phyloP scores from a whole-genome alignment of 176 grass and related monocot genomes.

The Chrysopogon serrulatus region DNA sequence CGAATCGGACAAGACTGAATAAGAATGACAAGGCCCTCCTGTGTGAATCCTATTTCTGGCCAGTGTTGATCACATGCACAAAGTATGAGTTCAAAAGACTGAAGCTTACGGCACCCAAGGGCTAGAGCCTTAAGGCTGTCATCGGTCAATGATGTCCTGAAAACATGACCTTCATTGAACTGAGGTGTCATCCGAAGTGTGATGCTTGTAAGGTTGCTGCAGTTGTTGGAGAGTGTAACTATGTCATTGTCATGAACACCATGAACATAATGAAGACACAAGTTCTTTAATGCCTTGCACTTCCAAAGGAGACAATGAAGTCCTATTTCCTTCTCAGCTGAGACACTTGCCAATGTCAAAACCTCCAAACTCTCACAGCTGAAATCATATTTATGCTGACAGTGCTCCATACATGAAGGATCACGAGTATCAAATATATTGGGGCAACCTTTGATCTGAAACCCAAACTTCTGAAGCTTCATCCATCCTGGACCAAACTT shows the following conservation, averaged over 20 bases:
- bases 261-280: conserved; percentile 23
- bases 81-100: conserved; percentile 43
- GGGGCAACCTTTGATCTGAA: background rate
- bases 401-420: background rate
- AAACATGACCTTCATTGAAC: background rate
- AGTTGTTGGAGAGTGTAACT: conserved; percentile 32
- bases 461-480: conserved; percentile 44
- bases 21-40: conserved; percentile 30
- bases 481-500: conserved; percentile 14
- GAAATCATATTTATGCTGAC: conserved; percentile 1
- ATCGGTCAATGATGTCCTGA: conserved; percentile 32
- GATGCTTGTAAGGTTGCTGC: conserved; percentile 47
- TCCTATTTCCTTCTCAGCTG: background rate
- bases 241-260: conserved; percentile 41
- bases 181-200: conserved; percentile 24
- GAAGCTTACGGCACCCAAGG: conserved; percentile 23
- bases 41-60: background rate
- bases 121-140: conserved; percentile 32
- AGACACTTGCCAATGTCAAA: conserved; percentile 25
- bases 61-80: background rate
- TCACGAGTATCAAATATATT: background rate
- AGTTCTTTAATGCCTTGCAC: conserved; percentile 36
- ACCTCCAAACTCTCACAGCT: conserved; percentile 32
- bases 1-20: conserved; percentile 43
- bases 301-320: conserved; percentile 13